These are phyloP conservation scores for Steccherinum ochraceum DNA, from an alignment of 768 basidiomycete species.

Conservation along the genomic window DNA sequence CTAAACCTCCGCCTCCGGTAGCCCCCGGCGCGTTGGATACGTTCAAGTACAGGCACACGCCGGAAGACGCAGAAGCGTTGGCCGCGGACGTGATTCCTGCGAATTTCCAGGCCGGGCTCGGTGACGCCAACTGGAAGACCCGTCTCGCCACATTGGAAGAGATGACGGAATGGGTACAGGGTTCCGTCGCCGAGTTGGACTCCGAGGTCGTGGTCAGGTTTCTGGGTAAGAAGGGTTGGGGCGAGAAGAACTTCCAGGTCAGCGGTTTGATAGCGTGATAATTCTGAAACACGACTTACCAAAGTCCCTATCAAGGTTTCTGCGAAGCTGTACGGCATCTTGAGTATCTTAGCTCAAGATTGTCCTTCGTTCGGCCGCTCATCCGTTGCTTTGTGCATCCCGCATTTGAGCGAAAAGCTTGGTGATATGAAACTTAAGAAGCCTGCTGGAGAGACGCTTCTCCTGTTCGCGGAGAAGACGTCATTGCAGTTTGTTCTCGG, in stretches of 20 bases:
- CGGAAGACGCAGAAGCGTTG: constrained; percentile 86
- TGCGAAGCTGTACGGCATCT: constrained; percentile 77
- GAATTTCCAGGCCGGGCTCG: constrained; percentile 63
- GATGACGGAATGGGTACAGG: constrained; percentile 78
- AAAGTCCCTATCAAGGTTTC: too few species aligned
- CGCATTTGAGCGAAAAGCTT: constrained; percentile 86
- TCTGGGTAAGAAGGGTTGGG: constrained; percentile 90
- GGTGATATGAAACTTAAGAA: constrained; percentile 97
- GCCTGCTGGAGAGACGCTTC: constrained; percentile 84
- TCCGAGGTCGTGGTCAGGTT: constrained; percentile 85
- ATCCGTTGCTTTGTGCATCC: constrained; percentile 73
- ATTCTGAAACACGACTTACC: too few species aligned
- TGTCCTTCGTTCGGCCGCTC: constrained; percentile 83
- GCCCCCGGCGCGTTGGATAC: constrained; percentile 61
- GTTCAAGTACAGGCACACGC: constrained; percentile 86
- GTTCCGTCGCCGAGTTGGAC: constrained; percentile 58
- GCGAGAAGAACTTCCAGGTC: constrained; percentile 99
- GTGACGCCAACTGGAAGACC: constrained; percentile 91
- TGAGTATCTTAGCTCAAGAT: constrained; percentile 64
- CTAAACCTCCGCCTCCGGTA: constrained; percentile 29
- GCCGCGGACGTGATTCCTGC: constrained; percentile 69
- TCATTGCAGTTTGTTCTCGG: constrained; percentile 91
- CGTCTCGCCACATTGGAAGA: constrained; percentile 84
- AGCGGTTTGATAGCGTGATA: too few species aligned
- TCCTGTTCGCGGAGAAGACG: constrained; percentile 82